phyloP scores from a whole-genome alignment of 306 rosid species.

The Fragaria iinumae region DNA sequence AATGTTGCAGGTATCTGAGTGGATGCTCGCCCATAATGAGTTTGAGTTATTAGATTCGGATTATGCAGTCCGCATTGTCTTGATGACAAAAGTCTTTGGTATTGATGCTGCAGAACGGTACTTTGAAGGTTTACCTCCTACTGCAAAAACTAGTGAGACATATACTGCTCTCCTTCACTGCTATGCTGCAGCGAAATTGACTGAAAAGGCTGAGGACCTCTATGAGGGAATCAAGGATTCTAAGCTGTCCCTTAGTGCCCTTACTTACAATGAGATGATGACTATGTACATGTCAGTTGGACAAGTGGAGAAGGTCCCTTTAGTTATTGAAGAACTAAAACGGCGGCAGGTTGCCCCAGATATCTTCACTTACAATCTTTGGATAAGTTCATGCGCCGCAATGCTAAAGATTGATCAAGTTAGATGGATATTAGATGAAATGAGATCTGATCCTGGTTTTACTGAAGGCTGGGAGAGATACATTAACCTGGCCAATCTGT shows the following conservation, averaged over 20 bases:
- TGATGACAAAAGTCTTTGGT: conserved; percentile 92
- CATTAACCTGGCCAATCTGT: conserved; percentile 55
- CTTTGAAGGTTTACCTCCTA: conserved; percentile 68
- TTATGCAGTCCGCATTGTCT: conserved; percentile 74
- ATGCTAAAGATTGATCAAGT: conserved; percentile 56
- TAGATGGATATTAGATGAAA: conserved; percentile 63
- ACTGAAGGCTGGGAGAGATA: conserved; percentile 72
- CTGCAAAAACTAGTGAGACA: conserved; percentile 68
- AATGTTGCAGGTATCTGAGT: conserved; percentile 76
- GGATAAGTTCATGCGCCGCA: conserved; percentile 92
- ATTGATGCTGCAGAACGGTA: conserved; percentile 86
- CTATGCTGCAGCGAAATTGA: conserved; percentile 70
- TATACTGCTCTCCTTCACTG: conserved; percentile 91
- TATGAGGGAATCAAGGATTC: conserved; percentile 58
- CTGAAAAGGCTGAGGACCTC: conserved; percentile 79
- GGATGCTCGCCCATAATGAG: conserved; percentile 71
- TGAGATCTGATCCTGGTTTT: conserved; percentile 49
- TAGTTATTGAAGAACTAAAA: conserved; percentile 69
- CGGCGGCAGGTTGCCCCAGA: conserved; percentile 59
- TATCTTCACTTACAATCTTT: conserved; percentile 82
- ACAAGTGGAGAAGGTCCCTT: conserved; percentile 70
- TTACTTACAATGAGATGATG: conserved; percentile 93
- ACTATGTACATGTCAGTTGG: conserved; percentile 88
- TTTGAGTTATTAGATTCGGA: conserved; percentile 67
- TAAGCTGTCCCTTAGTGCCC: conserved; percentile 50